Evolutionary conservation across 371 early-diverging fungal genomes (phyloP).

Genomic region (Capillidium rhysosporum): DNA sequence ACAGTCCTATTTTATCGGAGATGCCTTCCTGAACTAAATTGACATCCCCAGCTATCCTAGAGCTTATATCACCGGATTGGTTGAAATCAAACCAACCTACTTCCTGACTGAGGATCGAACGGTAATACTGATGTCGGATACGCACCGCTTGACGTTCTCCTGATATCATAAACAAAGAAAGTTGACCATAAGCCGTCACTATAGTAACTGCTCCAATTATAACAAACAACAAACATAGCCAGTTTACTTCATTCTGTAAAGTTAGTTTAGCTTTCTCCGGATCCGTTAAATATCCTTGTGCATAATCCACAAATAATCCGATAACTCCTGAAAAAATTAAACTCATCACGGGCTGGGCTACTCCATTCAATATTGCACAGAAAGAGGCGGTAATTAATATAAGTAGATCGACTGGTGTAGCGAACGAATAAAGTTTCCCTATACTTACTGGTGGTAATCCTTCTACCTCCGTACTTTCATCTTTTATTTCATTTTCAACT

Average conservation of each 20-base stretch:
- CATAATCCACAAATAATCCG: conserved; percentile 6
- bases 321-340: conserved; percentile 13
- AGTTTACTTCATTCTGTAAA: conserved; percentile 2
- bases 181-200: conserved; percentile 19
- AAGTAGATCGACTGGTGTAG: neutral
- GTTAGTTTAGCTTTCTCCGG: neutral
- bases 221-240: conserved; percentile 27
- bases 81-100: conserved; percentile 75
- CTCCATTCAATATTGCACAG: conserved; percentile 15
- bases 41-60: conserved; percentile 34
- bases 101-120: conserved; percentile 59
- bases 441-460: neutral
- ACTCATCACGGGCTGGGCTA: conserved; percentile 19
- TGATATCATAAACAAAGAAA: conserved; percentile 19
- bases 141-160: conserved; percentile 37
- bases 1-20: conserved; percentile 54
- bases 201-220: conserved; percentile 29
- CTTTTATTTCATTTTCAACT: too few species aligned
- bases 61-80: conserved; percentile 38
- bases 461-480: neutral
- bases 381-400: neutral
- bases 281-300: neutral
- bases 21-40: conserved; percentile 55
- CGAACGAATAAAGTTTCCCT: neutral
- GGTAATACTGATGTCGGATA: conserved; percentile 28